These are phyloP conservation scores for Aspergillus sclerotiicarbonarius DNA, from an alignment of 495 filamentous ascomycete genomes.

Conservation along the genomic window DNA sequence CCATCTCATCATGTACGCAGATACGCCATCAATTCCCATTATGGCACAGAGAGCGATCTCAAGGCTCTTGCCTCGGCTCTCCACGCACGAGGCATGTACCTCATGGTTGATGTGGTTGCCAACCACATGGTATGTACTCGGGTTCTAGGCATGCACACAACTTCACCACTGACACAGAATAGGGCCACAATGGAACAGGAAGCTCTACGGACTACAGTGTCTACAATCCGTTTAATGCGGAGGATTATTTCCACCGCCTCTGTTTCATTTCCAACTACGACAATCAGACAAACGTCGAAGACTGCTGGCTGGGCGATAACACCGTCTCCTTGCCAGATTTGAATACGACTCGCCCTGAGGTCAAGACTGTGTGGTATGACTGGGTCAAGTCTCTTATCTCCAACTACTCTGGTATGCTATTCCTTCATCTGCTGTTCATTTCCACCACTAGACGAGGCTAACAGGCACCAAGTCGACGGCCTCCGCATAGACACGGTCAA, in stretches of 20 bases:
- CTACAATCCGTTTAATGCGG: neutral
- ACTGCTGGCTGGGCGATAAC: constrained; percentile 65
- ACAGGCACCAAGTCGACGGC: constrained; percentile 57
- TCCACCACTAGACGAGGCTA: neutral
- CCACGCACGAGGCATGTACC: constrained; percentile 7
- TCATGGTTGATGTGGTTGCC: constrained; percentile 13
- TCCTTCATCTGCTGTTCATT: neutral
- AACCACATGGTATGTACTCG: constrained; percentile 9
- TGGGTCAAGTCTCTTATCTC: constrained; percentile 65
- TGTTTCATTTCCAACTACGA: constrained; percentile 64
- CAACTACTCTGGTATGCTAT: constrained; percentile 58
- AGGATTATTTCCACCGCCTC: constrained; percentile 24
- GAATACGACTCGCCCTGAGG: constrained; percentile 55
- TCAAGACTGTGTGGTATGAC: constrained; percentile 56
- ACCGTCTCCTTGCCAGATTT: constrained; percentile 65
- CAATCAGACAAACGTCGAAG: constrained; percentile 45
- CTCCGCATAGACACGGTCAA: constrained; percentile 74
- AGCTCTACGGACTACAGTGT: neutral
- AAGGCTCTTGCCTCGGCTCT: neutral
- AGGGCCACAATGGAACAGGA: neutral
- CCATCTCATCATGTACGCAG: neutral
- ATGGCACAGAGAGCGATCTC: constrained; percentile 7
- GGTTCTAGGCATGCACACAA: no score
- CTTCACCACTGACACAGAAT: neutral
- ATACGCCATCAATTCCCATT: constrained; percentile 11